Conservation (phyloP, 2,329 filamentous ascomycete species). For the Monascus ruber region DNA sequence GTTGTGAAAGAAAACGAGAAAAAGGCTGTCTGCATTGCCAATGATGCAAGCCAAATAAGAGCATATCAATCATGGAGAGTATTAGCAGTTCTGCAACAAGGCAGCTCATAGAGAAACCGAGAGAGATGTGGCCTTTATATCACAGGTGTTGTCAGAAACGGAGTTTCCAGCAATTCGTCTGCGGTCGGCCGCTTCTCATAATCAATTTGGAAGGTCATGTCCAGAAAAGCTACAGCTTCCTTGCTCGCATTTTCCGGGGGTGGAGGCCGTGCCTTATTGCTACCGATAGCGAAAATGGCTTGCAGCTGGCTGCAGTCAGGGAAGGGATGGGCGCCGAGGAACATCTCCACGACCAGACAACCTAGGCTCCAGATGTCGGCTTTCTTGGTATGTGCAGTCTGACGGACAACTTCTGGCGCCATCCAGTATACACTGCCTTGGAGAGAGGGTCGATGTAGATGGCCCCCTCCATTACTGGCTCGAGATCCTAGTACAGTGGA, state of each 20-base stretch:
- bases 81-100: constrained; percentile 3
- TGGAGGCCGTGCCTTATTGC: constrained; percentile 72
- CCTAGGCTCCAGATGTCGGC: constrained; percentile 98
- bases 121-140: constrained; percentile 30
- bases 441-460: constrained; percentile 56
- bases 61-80: not conserved
- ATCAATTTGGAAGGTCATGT: constrained; percentile 88
- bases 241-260: constrained; percentile 77
- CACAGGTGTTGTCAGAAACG: constrained; percentile 62
- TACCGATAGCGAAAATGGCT: constrained; percentile 97
- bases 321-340: constrained; percentile 92
- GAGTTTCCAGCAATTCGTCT: constrained; percentile 74
- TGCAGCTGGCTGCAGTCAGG: constrained; percentile 95
- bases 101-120: not conserved
- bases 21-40: not conserved
- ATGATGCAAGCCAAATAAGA: constrained; percentile 7
- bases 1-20: not conserved
- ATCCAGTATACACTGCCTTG: constrained; percentile 99
- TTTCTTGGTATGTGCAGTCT: constrained; percentile 95
- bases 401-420: constrained; percentile 96
- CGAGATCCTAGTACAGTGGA: constrained; percentile 58
- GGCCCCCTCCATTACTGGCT: constrained; percentile 26
- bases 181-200: constrained; percentile 85
- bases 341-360: constrained; percentile 97
- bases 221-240: constrained; percentile 73